Percentiles rank a stretch among this genome's conserved stretches.
These are phyloP conservation scores for Pyrus hybrid DNA, from an alignment of 331 rosid genomes.

Conservation along the genomic window DNA sequence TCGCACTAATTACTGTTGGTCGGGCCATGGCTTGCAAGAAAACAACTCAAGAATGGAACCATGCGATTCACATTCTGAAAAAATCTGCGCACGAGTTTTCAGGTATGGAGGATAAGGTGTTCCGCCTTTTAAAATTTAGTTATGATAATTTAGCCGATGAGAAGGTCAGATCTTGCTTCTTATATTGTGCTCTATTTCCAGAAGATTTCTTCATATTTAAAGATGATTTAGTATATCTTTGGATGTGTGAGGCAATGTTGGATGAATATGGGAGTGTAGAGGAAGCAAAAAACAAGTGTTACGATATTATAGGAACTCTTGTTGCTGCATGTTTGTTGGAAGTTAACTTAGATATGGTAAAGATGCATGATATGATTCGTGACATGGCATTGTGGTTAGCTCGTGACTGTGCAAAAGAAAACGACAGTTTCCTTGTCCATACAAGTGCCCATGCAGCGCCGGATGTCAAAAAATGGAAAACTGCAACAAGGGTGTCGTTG, in stretches of 20 bases:
- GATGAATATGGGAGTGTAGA: not conserved
- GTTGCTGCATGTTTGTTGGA: not conserved
- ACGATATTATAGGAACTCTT: not conserved
- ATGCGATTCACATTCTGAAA: not conserved
- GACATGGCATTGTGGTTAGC: conserved; percentile 14
- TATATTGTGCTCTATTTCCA: conserved; percentile 8
- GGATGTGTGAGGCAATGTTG: not conserved
- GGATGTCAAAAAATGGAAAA: not conserved
- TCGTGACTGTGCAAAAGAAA: not conserved
- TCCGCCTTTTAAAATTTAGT: not conserved
- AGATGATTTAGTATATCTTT: not conserved
- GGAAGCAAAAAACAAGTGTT: not conserved
- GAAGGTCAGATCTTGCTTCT: not conserved
- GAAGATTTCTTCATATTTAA: not conserved
- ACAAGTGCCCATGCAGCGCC: not conserved
- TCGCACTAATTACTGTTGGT: conserved; percentile 7
- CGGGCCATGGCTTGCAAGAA: conserved; percentile 10
- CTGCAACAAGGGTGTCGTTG: not conserved
- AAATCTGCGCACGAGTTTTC: not conserved
- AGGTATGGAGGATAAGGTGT: conserved; percentile 10
- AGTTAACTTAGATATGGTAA: not conserved
- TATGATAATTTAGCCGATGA: not conserved
- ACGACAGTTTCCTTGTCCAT: not conserved
- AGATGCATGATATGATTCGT: conserved; percentile 2
- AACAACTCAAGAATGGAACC: conserved; percentile 1